Percentiles rank a stretch among this genome's conserved stretches.
phyloP scores from a whole-genome alignment of 805 yeast species.

The Lipomyces spencermartinsiae region DNA sequence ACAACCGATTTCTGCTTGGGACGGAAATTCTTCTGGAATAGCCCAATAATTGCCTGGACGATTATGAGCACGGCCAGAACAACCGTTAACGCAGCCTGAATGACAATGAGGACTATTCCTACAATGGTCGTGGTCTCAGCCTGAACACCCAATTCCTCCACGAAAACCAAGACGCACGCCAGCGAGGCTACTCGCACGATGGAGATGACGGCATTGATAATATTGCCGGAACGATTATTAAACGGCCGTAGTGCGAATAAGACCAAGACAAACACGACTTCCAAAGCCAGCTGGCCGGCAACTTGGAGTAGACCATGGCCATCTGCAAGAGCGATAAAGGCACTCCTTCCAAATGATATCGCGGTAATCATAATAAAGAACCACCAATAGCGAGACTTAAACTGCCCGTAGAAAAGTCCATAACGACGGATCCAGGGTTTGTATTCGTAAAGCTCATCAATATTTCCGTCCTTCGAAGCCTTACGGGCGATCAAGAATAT shows the following conservation, averaged over 20 bases:
- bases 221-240: conserved; percentile 44
- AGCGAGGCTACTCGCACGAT: conserved; percentile 43
- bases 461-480: conserved; percentile 40
- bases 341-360: conserved; percentile 44
- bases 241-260: conserved; percentile 42
- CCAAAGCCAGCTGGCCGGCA: conserved; percentile 46
- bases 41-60: conserved; percentile 25
- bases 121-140: conserved; percentile 43
- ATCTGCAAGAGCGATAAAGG: conserved; percentile 46
- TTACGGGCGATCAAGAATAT: conserved; percentile 42
- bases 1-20: background rate
- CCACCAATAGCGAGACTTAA: conserved; percentile 46
- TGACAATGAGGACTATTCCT: conserved; percentile 44
- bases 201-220: conserved; percentile 43
- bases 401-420: conserved; percentile 47
- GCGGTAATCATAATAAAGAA: conserved; percentile 41
- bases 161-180: conserved; percentile 43
- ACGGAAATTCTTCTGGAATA: conserved; percentile 14
- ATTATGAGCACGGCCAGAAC: conserved; percentile 42
- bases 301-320: conserved; percentile 47
- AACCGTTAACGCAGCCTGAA: conserved; percentile 44
- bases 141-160: conserved; percentile 42
- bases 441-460: conserved; percentile 41
- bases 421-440: conserved; percentile 45
- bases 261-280: conserved; percentile 39